phyloP scores from a whole-genome alignment of 257 asterid species.

The Solanum boliviense region DNA sequence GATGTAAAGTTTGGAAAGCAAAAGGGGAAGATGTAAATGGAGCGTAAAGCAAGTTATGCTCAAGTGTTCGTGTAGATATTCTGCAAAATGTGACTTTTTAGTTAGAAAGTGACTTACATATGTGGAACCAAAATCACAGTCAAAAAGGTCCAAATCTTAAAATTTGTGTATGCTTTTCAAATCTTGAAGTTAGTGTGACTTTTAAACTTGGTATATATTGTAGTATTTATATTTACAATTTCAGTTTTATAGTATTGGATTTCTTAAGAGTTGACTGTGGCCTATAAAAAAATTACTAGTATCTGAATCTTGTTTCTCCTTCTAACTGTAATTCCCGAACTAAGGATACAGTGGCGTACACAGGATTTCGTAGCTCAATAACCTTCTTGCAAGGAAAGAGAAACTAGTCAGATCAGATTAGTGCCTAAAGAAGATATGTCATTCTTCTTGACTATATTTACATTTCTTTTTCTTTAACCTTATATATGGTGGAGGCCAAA shows the following conservation, averaged over 20 bases:
- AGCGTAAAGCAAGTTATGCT: conserved; percentile 11
- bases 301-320: not conserved
- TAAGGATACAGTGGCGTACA: not conserved
- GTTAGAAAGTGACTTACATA: conserved; percentile 1
- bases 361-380: not conserved
- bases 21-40: conserved; percentile 11
- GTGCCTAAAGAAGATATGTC: no score
- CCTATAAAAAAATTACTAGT: not conserved
- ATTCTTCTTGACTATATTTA: not conserved
- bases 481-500: not conserved
- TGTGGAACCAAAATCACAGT: conserved; percentile 6
- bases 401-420: not conserved
- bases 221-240: not conserved
- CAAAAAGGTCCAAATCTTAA: conserved; percentile 7
- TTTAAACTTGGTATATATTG: not conserved
- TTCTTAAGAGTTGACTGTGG: not conserved
- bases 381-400: not conserved
- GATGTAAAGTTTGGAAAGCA: conserved; percentile 11
- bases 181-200: not conserved
- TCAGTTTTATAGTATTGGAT: not conserved
- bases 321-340: not conserved
- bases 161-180: not conserved
- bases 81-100: conserved; percentile 11
- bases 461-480: not conserved
- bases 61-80: conserved; percentile 13